Evolutionary conservation across 805 yeast genomes (phyloP), one percentile per base, ranked within the genome.

Genomic region (Kodamaea leandrae): DNA sequence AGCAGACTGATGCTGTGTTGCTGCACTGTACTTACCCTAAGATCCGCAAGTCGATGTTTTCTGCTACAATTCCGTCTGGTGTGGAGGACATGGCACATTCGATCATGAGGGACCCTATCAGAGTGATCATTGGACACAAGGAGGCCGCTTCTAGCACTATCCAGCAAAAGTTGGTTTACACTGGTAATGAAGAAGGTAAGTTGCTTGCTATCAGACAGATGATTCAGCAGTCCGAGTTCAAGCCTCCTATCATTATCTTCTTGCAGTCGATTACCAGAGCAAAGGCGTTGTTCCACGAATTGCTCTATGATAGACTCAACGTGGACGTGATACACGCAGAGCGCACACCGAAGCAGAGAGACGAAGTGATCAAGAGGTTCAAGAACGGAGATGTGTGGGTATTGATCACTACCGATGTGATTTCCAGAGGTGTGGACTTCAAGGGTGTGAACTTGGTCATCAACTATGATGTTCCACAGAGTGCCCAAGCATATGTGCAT

Each of bases 321-420:
- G 96, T 93, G 32, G 99, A 91, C 58, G 96, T 87, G 13, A 89
- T 93, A 36, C 98, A 93, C 58, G 93, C 97, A 1, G 98, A 93
- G 53, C 80, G 95, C 62, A 85, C 97, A 0, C 88, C 83, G 40
- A 73, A 77, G 23, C 98, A 93, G 66, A 78, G 99, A 66, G 88
- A 86, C 44, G 80, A 78, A 29, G 85, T 85, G 14, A 86, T 93
- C 46, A 86, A 86, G 55, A 71, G 85, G 50, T 93, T 93, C 68
- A 86, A 81, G 60, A 76, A 74, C 41, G 99, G 99, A 19, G 95
- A 91, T 21, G 72, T 90, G 21, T 93, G 99, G 99, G 95, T 93
- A 34, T 72, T 93, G 48, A 91, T 93, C 40, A 89, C 97, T 61
- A 93, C 99, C 0, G 99, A 93, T 64, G 96, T 93, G 36, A 69